Evolutionary conservation across 2,329 filamentous ascomycete genomes (phyloP).

Genomic region (Paracorniculantispora psalliotae): DNA sequence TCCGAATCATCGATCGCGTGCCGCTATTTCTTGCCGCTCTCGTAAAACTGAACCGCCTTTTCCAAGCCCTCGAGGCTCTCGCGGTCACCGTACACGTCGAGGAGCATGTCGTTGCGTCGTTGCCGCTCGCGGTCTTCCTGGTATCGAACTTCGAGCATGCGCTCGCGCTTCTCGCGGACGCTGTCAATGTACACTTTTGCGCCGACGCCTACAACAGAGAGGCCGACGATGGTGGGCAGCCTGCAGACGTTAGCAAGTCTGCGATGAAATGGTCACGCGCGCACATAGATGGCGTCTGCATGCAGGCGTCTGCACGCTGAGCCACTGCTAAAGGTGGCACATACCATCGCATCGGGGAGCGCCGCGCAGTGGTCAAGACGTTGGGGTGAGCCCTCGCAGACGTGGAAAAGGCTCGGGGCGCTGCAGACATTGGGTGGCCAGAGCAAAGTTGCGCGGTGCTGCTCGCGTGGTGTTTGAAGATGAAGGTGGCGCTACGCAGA

Average conservation of each 20-base stretch:
- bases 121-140: conserved; percentile 31
- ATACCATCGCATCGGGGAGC: conserved; percentile 28
- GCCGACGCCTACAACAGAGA: conserved; percentile 31
- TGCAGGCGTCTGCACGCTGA: neutral
- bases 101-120: conserved; percentile 36
- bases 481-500: neutral
- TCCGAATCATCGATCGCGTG: too few species aligned
- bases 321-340: conserved; percentile 5
- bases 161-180: conserved; percentile 22
- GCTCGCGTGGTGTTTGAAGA: neutral
- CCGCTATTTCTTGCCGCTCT: conserved; percentile 22
- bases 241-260: conserved; percentile 18
- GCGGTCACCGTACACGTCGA: conserved; percentile 47
- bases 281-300: neutral
- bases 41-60: conserved; percentile 43
- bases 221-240: conserved; percentile 27
- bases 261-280: neutral
- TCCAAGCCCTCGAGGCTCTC: conserved; percentile 45
- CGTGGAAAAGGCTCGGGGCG: conserved; percentile 28
- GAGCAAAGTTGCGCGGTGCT: too few species aligned
- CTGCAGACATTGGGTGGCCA: conserved; percentile 15
- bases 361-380: conserved; percentile 26
- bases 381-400: conserved; percentile 30
- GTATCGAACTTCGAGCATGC: conserved; percentile 27
- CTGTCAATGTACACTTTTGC: conserved; percentile 29